Evolutionary conservation across 2,329 filamentous ascomycete species (phyloP).

Genomic region (Chaetomium olivaceum): DNA sequence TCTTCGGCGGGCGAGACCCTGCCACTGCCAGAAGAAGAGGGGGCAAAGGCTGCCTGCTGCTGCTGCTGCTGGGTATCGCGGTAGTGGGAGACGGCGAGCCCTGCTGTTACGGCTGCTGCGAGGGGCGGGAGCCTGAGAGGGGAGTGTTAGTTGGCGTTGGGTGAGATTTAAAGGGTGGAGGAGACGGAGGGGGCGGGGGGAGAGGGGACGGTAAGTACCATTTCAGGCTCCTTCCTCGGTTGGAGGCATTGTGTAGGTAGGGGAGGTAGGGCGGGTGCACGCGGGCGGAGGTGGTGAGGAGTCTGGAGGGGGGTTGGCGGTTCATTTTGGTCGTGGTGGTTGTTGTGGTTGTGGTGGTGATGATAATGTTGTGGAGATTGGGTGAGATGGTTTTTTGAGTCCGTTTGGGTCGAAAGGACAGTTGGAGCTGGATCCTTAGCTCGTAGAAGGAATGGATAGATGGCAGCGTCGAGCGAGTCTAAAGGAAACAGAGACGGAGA

Average conservation of each 20-base stretch:
- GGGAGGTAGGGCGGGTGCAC: constrained; percentile 39
- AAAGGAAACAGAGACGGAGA: not conserved
- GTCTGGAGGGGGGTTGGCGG: constrained; percentile 18
- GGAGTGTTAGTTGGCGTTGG: not conserved
- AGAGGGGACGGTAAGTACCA: constrained; percentile 24
- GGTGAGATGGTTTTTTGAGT: not conserved
- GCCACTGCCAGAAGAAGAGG: not conserved
- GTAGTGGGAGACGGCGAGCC: constrained; percentile 34
- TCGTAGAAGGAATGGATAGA: not conserved
- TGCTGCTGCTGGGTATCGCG: constrained; percentile 25
- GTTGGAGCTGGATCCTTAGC: not conserved
- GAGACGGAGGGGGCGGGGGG: not conserved
- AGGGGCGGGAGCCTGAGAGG: constrained; percentile 32
- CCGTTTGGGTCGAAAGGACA: not conserved
- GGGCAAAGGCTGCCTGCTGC: constrained; percentile 15
- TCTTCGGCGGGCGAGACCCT: not conserved
- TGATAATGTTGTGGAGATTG: not conserved
- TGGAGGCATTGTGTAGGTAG: constrained; percentile 34
- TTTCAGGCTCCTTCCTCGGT: constrained; percentile 27
- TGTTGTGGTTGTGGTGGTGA: too few species aligned
- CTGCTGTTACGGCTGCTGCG: constrained; percentile 31
- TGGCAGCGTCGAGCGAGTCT: not conserved
- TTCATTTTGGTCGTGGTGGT: constrained; percentile 21
- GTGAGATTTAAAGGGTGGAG: too few species aligned
- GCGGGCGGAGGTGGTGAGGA: constrained; percentile 35